Percentiles rank a stretch among this genome's conserved stretches.
These are phyloP conservation scores for Cystobasidium tubakii DNA, from an alignment of 768 basidiomycete species.

Conservation along the genomic window DNA sequence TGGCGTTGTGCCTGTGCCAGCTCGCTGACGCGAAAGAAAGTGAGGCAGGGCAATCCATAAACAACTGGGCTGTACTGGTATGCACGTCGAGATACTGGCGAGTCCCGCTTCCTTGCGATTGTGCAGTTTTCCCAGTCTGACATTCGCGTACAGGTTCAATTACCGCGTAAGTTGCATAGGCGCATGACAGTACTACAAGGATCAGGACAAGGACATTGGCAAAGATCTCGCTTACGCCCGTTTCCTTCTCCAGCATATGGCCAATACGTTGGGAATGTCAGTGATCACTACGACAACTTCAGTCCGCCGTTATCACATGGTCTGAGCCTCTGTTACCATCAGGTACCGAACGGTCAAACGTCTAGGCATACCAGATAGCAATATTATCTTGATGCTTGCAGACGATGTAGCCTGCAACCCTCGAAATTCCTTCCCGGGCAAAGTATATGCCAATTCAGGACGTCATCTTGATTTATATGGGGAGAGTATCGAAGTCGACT, in stretches of 20 bases:
- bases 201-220: not conserved
- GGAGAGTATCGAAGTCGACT: constrained; percentile 95
- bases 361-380: constrained; percentile 93
- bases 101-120: not conserved
- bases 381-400: constrained; percentile 97
- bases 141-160: constrained; percentile 60
- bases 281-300: constrained; percentile 41
- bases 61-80: constrained; percentile 98
- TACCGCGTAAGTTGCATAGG: constrained; percentile 65
- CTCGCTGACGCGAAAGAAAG: not conserved
- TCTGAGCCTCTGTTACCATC: constrained; percentile 1
- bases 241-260: constrained; percentile 83
- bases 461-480: constrained; percentile 83
- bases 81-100: constrained; percentile 71
- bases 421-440: constrained; percentile 83
- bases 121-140: constrained; percentile 54
- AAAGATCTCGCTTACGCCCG: too few relatives aligned
- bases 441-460: constrained; percentile 82
- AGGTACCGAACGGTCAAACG: constrained; percentile 99
- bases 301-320: not conserved
- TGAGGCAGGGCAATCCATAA: constrained; percentile 54
- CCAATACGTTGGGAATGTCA: constrained; percentile 93
- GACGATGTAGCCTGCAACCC: constrained; percentile 93
- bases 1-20: constrained; percentile 5
- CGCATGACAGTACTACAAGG: not conserved